phyloP scores from a whole-genome alignment of 2,329 filamentous ascomycete genomes.

The Colletotrichum horii region DNA sequence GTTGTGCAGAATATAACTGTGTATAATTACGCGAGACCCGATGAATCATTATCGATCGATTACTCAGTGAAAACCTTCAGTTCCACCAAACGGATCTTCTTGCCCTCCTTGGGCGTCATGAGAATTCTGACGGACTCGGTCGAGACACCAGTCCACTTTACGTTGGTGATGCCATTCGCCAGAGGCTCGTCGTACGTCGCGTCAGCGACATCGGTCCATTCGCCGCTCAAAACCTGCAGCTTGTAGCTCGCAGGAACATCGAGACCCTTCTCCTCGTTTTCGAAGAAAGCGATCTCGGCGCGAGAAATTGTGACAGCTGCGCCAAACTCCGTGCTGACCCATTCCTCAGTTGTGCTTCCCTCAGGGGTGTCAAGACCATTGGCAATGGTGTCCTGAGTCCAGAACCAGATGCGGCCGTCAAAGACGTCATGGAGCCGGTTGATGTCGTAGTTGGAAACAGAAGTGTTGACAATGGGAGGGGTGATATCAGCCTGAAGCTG shows the following conservation, averaged over 20 bases:
- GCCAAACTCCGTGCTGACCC: conserved; percentile 3
- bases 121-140: background rate
- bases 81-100: background rate
- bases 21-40: background rate
- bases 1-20: background rate
- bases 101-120: background rate
- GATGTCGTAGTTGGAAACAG: background rate
- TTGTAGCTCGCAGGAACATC: background rate
- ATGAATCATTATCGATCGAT: background rate
- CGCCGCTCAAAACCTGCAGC: background rate
- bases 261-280: background rate
- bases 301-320: background rate
- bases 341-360: background rate
- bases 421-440: conserved; percentile 6
- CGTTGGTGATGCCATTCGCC: conserved; percentile 4
- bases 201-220: background rate
- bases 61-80: conserved; percentile 3
- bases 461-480: background rate
- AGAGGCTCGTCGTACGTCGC: background rate
- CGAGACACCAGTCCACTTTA: background rate
- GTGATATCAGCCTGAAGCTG: background rate
- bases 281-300: background rate
- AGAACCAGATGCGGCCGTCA: conserved; percentile 6
- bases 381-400: conserved; percentile 1
- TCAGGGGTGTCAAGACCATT: background rate